These are phyloP conservation scores for Phoma sp. DNA, from an alignment of 2,329 filamentous ascomycete species.

Conservation along the genomic window DNA sequence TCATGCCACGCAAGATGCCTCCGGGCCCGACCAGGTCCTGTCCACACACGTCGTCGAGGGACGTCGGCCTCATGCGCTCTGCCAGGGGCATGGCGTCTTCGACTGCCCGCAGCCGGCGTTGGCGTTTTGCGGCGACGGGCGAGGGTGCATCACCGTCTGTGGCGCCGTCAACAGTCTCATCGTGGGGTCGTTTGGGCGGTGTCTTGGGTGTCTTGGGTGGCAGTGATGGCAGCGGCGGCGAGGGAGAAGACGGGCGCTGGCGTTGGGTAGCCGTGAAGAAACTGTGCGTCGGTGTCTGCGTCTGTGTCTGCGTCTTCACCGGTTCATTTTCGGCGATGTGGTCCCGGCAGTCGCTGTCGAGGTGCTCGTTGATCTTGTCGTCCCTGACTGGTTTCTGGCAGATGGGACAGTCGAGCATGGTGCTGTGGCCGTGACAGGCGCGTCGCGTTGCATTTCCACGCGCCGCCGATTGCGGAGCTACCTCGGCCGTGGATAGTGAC, in stretches of 20 bases:
- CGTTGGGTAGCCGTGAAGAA: slow-evolving; percentile 62
- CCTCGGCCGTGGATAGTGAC: slow-evolving; percentile 17
- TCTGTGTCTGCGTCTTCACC: slow-evolving; percentile 30
- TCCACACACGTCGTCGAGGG: slow-evolving; percentile 84
- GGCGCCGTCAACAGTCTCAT: slow-evolving; percentile 24
- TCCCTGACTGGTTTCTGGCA: slow-evolving; percentile 76
- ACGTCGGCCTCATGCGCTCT: slow-evolving; percentile 88
- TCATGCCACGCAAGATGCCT: slow-evolving; percentile 85
- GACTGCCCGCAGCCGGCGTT: slow-evolving; percentile 61
- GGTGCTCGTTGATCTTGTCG: slow-evolving; percentile 83
- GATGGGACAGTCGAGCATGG: slow-evolving; percentile 78
- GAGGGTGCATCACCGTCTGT: slow-evolving; percentile 32
- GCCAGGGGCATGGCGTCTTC: slow-evolving; percentile 81
- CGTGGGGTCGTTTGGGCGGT: slow-evolving; percentile 38
- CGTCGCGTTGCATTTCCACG: slow-evolving; percentile 14
- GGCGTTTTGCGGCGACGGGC: slow-evolving; percentile 56
- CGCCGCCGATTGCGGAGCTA: slow-evolving; percentile 20
- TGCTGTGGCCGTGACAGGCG: slow-evolving; percentile 11
- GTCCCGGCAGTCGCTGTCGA: slow-evolving; percentile 80
- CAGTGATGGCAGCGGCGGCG: slow-evolving; percentile 20
- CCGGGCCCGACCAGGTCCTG: slow-evolving; percentile 87
- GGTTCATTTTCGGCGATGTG: slow-evolving; percentile 64
- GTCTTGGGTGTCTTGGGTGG: slow-evolving; percentile 29
- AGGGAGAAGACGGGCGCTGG: slow-evolving; percentile 37
- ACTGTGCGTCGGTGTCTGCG: slow-evolving; percentile 41